These are phyloP conservation scores for Butyriboletus loyo DNA, from an alignment of 768 basidiomycete species.

Conservation along the genomic window DNA sequence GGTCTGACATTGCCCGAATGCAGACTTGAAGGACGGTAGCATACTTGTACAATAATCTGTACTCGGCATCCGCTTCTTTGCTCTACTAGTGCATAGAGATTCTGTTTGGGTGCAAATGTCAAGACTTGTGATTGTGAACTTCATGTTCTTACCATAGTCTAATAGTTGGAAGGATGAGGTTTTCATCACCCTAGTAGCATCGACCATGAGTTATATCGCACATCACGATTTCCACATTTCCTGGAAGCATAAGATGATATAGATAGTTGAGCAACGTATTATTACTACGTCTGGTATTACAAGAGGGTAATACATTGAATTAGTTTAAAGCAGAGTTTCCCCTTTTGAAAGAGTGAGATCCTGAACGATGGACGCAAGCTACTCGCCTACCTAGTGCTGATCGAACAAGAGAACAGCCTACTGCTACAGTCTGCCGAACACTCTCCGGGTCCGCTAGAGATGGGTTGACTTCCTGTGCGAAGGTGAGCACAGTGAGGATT, in stretches of 20 bases:
- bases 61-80: not conserved
- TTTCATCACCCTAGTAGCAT: too few species aligned
- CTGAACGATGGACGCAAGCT: not conserved
- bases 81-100: not conserved
- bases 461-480: constrained; percentile 89
- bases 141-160: not conserved
- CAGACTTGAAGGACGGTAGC: not conserved
- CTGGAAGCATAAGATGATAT: not conserved
- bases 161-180: not conserved
- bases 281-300: constrained; percentile 1
- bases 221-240: not conserved
- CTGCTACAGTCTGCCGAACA: constrained; percentile 83
- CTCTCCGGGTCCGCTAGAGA: constrained; percentile 72
- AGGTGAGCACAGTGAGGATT: constrained; percentile 4
- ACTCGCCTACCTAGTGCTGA: constrained; percentile 68
- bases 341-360: constrained; percentile 22
- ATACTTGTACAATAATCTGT: not conserved
- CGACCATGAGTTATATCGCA: not conserved
- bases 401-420: constrained; percentile 84
- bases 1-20: not conserved
- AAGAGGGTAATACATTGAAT: not conserved
- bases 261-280: not conserved
- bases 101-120: not conserved
- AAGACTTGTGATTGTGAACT: not conserved
- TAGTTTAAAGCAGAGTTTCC: constrained; percentile 32